Conservation (phyloP, 331 rosid genomes). For the Quercus phellos region DNA sequence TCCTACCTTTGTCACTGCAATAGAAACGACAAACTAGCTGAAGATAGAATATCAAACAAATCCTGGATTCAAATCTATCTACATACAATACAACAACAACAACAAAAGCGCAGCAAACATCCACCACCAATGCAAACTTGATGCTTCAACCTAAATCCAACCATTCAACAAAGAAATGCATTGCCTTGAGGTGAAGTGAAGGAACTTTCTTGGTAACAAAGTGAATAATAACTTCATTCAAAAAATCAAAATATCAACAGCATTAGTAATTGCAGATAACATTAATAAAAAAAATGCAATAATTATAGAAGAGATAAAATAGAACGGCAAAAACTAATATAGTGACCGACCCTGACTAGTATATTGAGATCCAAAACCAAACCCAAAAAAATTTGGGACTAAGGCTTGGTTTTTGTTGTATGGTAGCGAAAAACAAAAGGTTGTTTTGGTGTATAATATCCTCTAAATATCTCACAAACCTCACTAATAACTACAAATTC, state of each 20-base stretch:
- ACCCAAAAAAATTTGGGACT: too few species aligned
- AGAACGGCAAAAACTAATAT: too few species aligned
- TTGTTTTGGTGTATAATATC: not conserved
- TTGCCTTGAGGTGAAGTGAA: not conserved
- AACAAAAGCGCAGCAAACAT: not conserved
- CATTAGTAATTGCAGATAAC: not conserved
- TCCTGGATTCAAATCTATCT: not conserved
- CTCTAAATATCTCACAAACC: not conserved
- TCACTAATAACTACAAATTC: not conserved
- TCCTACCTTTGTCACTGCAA: conserved; percentile 79
- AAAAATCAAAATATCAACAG: not conserved
- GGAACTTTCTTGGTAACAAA: not conserved
- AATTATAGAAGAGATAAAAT: not conserved
- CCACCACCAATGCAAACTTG: not conserved
- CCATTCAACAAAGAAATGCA: not conserved
- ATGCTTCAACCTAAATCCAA: not conserved
- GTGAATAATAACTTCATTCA: not conserved
- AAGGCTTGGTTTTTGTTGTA: too few species aligned
- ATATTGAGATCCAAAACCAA: too few species aligned
- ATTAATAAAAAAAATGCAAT: not conserved
- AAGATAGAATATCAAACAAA: not conserved
- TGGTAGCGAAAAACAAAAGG: not conserved
- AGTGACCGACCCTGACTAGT: too few species aligned
- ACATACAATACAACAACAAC: not conserved
- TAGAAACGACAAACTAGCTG: conserved; percentile 4